Conservation (phyloP, 805 yeast genomes). For the Teunomyces stri region DNA sequence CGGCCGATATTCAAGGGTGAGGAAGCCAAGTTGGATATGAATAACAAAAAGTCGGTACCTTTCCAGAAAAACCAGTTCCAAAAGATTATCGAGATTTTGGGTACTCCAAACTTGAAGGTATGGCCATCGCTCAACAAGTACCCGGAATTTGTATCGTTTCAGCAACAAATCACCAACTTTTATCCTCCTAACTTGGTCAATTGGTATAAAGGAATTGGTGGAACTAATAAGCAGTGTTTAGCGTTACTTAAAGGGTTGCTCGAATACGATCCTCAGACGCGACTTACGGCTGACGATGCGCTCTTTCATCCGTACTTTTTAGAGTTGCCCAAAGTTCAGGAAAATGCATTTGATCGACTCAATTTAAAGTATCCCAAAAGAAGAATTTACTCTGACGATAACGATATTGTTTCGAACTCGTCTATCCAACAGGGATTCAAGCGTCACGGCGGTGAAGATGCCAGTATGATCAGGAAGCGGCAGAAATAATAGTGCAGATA, state of each 20-base stretch:
- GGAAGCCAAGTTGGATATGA: conserved; percentile 86
- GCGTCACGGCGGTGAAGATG: conserved; percentile 21
- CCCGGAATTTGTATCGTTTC: conserved; percentile 67
- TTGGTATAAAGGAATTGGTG: conserved; percentile 88
- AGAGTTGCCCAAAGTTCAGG: conserved; percentile 64
- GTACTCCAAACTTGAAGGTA: conserved; percentile 73
- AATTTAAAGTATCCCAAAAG: conserved; percentile 78
- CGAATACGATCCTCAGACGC: conserved; percentile 76
- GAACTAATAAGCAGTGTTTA: conserved; percentile 65
- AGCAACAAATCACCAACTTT: conserved; percentile 51
- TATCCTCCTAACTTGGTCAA: conserved; percentile 70
- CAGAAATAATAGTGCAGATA: conserved; percentile 17
- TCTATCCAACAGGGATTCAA: conserved; percentile 22
- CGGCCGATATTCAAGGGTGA: conserved; percentile 97
- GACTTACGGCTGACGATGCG: conserved; percentile 78
- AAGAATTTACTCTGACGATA: conserved; percentile 83
- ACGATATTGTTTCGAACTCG: conserved; percentile 55
- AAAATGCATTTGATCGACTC: conserved; percentile 78
- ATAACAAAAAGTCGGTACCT: conserved; percentile 84
- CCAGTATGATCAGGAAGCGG: conserved; percentile 22
- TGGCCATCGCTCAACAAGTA: conserved; percentile 81
- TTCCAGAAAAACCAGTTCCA: conserved; percentile 91
- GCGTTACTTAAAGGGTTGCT: conserved; percentile 61
- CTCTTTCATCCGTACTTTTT: conserved; percentile 76
- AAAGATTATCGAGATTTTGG: conserved; percentile 88